Conservation (phyloP, 1,284 basidiomycete species). For the Cutaneotrichosporon mucoides region DNA sequence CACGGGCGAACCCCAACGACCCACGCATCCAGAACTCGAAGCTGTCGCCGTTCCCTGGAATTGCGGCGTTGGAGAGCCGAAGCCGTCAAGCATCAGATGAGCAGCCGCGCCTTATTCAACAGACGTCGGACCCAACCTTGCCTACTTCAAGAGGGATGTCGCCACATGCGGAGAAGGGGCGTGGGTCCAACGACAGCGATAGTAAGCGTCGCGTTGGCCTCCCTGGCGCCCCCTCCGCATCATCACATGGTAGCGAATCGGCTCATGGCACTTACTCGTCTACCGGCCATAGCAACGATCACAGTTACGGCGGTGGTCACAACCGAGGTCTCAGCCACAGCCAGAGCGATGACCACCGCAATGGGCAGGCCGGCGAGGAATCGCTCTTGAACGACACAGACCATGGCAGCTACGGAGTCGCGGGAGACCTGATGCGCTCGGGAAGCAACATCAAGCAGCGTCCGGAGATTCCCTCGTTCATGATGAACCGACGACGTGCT, state of each 20-base stretch:
- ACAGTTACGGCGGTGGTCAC: background rate
- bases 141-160: background rate
- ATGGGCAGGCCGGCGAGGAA: background rate
- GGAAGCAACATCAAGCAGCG: constrained; percentile 1
- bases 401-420: background rate
- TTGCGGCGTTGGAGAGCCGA: constrained; percentile 61
- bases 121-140: constrained; percentile 28
- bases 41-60: constrained; percentile 82
- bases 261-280: background rate
- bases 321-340: background rate
- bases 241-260: constrained; percentile 7
- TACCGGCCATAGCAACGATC: background rate
- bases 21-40: constrained; percentile 61
- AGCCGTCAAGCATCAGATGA: background rate
- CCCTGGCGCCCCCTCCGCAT: background rate
- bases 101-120: constrained; percentile 30
- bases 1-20: constrained; percentile 56
- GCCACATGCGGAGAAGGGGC: background rate
- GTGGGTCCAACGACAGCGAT: background rate
- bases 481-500: constrained; percentile 17
- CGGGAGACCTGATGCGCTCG: background rate
- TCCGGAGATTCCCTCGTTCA: constrained; percentile 13
- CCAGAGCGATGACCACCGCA: constrained; percentile 9
- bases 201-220: background rate
- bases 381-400: too few relatives aligned